Evolutionary conservation across 495 filamentous ascomycete genomes (phyloP).

Genomic region (Hypoxylon subgilvum): DNA sequence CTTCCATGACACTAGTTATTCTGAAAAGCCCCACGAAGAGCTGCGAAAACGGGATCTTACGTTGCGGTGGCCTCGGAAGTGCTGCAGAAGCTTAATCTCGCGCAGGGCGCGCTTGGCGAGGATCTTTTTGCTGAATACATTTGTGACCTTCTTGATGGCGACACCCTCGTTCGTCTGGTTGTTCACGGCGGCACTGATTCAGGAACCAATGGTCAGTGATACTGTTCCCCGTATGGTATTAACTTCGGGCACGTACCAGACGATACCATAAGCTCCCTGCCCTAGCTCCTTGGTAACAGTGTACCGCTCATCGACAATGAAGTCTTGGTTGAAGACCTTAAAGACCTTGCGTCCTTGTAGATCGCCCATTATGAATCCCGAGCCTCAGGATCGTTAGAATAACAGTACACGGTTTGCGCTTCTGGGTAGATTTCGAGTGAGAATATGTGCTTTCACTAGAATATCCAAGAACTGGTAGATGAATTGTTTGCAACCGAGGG

Average conservation of each 20-base stretch:
- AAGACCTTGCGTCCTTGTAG: constrained; percentile 90
- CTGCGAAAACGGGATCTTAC: constrained; percentile 43
- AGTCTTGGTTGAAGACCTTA: constrained; percentile 99
- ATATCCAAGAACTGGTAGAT: constrained; percentile 3
- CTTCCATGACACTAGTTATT: no score
- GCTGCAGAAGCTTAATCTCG: constrained; percentile 98
- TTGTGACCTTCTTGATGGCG: constrained; percentile 99
- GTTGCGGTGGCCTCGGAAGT: constrained; percentile 82
- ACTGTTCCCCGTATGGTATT: background rate
- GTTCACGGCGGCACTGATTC: constrained; percentile 84
- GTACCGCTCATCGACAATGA: constrained; percentile 97
- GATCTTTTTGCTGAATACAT: constrained; percentile 99
- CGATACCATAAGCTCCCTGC: constrained; percentile 97
- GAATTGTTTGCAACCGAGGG: constrained; percentile 13
- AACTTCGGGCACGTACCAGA: constrained; percentile 71
- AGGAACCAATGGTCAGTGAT: constrained; percentile 26
- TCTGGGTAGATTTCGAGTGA: background rate
- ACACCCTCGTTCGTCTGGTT: constrained; percentile 91
- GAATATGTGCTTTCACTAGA: background rate
- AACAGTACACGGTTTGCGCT: background rate
- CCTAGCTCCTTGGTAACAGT: constrained; percentile 98
- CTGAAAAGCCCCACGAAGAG: no score
- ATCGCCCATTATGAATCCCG: constrained; percentile 65
- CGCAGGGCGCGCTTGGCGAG: constrained; percentile 94
- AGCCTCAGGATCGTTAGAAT: constrained; percentile 3